Percentiles rank a stretch among this genome's conserved stretches.
These are phyloP conservation scores for Aspergillus chevalieri DNA, from an alignment of 2,329 filamentous ascomycete genomes.

Conservation along the genomic window DNA sequence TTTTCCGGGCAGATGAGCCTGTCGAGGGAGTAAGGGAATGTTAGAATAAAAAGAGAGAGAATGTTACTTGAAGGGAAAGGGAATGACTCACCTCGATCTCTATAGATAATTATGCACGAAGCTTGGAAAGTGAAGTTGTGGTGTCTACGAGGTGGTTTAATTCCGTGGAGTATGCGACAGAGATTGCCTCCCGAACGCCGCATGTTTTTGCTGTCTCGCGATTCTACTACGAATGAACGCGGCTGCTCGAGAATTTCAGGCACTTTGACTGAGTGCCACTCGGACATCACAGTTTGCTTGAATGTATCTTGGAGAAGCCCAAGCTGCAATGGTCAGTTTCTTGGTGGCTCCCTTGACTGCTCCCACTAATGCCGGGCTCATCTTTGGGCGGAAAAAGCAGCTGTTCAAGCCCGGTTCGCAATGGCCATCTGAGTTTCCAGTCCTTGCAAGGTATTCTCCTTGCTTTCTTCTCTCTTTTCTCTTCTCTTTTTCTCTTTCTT, in stretches of 20 bases:
- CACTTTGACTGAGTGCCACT: background rate
- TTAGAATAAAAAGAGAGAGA: conserved; percentile 3
- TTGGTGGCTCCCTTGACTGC: background rate
- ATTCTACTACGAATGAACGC: background rate
- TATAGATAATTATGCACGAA: background rate
- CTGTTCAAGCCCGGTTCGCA: too few relatives aligned
- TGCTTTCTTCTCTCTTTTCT: conserved; percentile 1
- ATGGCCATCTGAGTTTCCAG: too few relatives aligned
- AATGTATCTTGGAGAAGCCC: background rate
- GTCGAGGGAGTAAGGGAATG: conserved; percentile 2
- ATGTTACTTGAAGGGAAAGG: background rate
- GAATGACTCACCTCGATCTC: background rate
- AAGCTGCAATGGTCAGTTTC: too few relatives aligned
- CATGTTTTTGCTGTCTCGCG: background rate
- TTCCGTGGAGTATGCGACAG: background rate
- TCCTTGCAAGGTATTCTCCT: background rate
- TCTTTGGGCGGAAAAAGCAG: too few relatives aligned
- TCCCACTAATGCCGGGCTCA: too few relatives aligned
- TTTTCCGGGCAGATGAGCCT: conserved; percentile 21
- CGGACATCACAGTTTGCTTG: background rate
- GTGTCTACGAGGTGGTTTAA: background rate
- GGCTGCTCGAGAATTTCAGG: background rate
- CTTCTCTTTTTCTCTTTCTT: background rate
- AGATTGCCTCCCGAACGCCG: background rate
- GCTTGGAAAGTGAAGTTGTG: too few relatives aligned